Conservation (phyloP, 345 rosid genomes). For the Raphanus sativus region DNA sequence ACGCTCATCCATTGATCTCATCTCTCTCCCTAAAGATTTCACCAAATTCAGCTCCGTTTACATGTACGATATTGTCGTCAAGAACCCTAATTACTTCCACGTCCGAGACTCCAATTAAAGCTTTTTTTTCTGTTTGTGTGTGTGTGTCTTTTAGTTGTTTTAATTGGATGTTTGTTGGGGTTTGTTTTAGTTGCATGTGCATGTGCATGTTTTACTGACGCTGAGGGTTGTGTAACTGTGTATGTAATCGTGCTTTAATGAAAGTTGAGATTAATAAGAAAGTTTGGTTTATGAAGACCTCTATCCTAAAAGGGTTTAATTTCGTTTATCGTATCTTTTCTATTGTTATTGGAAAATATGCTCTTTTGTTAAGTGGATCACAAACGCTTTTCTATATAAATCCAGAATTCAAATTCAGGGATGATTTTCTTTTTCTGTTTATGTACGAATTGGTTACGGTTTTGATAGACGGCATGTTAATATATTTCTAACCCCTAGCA, state of each 20-base stretch:
- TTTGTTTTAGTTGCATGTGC: constrained; percentile 26
- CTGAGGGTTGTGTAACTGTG: constrained; percentile 13
- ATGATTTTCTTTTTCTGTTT: not conserved
- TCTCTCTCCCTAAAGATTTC: constrained; percentile 79
- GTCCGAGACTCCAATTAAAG: constrained; percentile 50
- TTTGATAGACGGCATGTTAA: not conserved
- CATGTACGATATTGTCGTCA: constrained; percentile 82
- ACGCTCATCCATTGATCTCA: constrained; percentile 68
- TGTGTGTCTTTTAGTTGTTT: constrained; percentile 17
- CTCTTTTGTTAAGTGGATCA: not conserved
- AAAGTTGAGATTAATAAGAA: constrained; percentile 9
- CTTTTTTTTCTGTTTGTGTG: not conserved
- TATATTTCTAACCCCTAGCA: not conserved
- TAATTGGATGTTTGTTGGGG: not conserved
- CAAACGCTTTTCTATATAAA: constrained; percentile 1
- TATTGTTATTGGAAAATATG: not conserved
- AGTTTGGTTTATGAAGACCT: not conserved
- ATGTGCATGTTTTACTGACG: constrained; percentile 12
- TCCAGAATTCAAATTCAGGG: not conserved
- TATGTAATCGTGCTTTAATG: constrained; percentile 9
- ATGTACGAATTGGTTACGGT: not conserved
- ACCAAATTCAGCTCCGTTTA: constrained; percentile 65
- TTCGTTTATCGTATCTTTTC: not conserved
- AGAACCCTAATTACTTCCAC: constrained; percentile 68
- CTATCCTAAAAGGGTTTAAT: not conserved